Conservation (phyloP, 768 basidiomycete species). For the Hericium rajendrae region DNA sequence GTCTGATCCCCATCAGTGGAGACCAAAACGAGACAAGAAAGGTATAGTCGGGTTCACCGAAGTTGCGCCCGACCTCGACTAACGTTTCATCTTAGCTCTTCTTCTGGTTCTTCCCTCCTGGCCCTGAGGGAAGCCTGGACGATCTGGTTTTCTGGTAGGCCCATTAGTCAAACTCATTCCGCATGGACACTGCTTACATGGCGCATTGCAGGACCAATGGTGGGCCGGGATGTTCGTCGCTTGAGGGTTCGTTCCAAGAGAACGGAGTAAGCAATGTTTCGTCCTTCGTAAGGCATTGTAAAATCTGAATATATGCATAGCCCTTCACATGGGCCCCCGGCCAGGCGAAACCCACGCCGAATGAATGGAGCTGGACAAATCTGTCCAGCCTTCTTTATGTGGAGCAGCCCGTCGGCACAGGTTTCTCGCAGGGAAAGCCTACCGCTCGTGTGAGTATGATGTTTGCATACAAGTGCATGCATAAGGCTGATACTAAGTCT, state of each 20-base stretch:
- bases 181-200: too few species aligned
- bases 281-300: constrained; percentile 9
- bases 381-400: constrained; percentile 66
- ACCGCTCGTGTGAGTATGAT: constrained; percentile 31
- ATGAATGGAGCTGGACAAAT: constrained; percentile 73
- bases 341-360: constrained; percentile 51
- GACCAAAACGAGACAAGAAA: constrained; percentile 55
- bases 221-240: constrained; percentile 71
- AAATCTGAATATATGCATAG: constrained; percentile 23
- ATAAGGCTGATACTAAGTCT: neutral
- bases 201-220: constrained; percentile 53
- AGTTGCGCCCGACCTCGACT: neutral
- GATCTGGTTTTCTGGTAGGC: constrained; percentile 67
- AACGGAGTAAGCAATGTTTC: constrained; percentile 45
- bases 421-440: constrained; percentile 63
- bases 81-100: neutral
- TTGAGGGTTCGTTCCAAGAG: constrained; percentile 64
- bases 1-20: constrained; percentile 60
- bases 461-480: neutral
- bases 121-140: constrained; percentile 58
- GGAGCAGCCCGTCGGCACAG: constrained; percentile 75
- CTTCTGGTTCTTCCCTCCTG: constrained; percentile 43
- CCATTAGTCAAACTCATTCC: constrained; percentile 8
- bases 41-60: constrained; percentile 23
- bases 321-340: constrained; percentile 61